Base-by-base conservation (phyloP, 192 early-diverging fungal species). In the Coemansia asiatica region DNA sequence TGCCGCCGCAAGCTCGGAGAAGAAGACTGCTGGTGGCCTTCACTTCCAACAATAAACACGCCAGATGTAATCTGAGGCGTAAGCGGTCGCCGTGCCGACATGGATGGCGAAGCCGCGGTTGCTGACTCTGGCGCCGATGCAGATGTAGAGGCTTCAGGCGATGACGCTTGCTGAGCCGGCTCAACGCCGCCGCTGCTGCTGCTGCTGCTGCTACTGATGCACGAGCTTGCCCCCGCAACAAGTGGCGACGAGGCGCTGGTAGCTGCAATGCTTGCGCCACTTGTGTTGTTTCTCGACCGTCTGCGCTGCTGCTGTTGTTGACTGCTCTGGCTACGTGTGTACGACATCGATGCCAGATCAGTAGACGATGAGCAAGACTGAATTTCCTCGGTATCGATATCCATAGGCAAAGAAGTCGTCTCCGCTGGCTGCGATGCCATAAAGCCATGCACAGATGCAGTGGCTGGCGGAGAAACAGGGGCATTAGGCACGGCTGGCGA, bases 61-160 rank as follows among this genome's bases (percentile, higher is more conserved):
- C 65, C 35, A 2, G 69, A 67, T 8, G 68, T 33, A 3, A 70
- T 76, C 47, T 81, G 79, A 6, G 79, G 79, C 31, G 79, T 81
- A 40, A 81, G 67, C 31, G 79, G 79, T 15, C 79, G 73, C 56
- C 79, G 69, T 5, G 69, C 44, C 29, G 66, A 60, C 28, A 75
- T 47, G 40, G 40, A 44, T 13, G 40, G 10, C 40, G 40, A 44
- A 13, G 40, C 15, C 3, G 40, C 40, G 2, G 40, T 13, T 3
- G 40, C 40, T 12, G 40, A 44, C 2, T 9, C 40, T 3, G 40
- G 15, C 15, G 40, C 40, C 12, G 40, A 9, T 2, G 40, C 6
- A 13, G 40, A 44, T 16, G 15, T 13, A 44, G 5, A 44, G 8
- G 40, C 40, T 66, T 60, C 10, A 27, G 18, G 12, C 27, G 1